A percentile compares a stretch with the other conserved stretches of the same genome.
Evolutionary conservation across 2,329 filamentous ascomycete species (phyloP).

Genomic region (Colletotrichum nymphaeae): DNA sequence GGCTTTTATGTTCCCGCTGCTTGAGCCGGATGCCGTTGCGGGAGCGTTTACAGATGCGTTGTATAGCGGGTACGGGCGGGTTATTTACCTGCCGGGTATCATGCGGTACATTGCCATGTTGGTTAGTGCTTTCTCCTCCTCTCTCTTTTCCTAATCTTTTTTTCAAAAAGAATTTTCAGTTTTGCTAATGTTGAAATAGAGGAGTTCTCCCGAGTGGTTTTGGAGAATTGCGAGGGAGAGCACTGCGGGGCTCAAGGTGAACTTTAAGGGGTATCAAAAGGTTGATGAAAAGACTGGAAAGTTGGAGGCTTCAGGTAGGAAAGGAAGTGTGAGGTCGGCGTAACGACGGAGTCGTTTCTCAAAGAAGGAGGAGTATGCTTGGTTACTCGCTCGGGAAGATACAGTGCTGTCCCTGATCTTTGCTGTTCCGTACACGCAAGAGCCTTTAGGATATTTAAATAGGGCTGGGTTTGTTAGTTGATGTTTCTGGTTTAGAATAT

Average conservation of each 20-base stretch:
- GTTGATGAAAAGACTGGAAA: background rate
- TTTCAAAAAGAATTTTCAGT: background rate
- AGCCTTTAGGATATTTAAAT: background rate
- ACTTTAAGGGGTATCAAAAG: background rate
- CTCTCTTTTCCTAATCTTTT: background rate
- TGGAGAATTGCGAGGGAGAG: background rate
- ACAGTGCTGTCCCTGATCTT: no score
- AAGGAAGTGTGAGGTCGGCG: no score
- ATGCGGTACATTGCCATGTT: constrained; percentile 39
- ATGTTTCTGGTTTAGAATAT: no score
- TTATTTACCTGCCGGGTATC: constrained; percentile 43
- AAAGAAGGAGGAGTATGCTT: no score
- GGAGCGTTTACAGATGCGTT: constrained; percentile 41
- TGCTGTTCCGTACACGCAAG: background rate
- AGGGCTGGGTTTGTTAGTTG: no score
- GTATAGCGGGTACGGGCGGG: constrained; percentile 44
- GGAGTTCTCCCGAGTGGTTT: background rate
- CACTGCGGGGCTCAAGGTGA: background rate
- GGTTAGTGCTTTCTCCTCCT: background rate
- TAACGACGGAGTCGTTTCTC: no score
- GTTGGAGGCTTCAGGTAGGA: background rate
- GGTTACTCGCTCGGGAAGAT: background rate
- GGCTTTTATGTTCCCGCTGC: constrained; percentile 43
- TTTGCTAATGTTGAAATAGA: background rate
- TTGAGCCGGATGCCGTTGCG: constrained; percentile 45